Base-by-base conservation (phyloP, 768 basidiomycete genomes). In the Collybia sordida region DNA sequence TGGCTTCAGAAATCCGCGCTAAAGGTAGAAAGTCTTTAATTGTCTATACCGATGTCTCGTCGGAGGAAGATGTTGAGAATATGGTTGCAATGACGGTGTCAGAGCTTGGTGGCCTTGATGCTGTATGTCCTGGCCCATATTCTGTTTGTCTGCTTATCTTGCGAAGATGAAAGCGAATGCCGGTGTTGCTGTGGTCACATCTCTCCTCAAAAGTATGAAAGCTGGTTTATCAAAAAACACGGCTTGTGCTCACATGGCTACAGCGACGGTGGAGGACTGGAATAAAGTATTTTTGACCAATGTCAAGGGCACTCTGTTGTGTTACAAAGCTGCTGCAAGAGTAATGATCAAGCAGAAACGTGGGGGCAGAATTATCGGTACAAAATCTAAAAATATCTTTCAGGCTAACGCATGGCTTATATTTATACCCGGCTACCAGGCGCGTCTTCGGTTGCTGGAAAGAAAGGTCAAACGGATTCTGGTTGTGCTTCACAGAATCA, bases 281-380 rank as follows among this genome's bases (percentile, higher is more conserved):
- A 71, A 83, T 58, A 64, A 58, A 58, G 37, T 66, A 5, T 66
- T 78, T 52, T 66, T 72, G 5, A 66, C 85, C 57, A 86, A 87
- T 56, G 70, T 76, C 53, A 74, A 79, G 47, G 83, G 83, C 34
- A 66, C 74, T 2, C 83, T 80, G 66, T 72, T 81, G 52, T 85
- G 81, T 59, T 86, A 85, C 40, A 81, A 85, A 47, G 72, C 83
- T 50, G 86, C 83, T 2, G 83, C 80, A n/a, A 68, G 67, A 45
- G 77, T 80, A 56, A 87, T 87, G 86, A 71, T 83, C 9, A 49
- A 58, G 6, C 79, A 80, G 64, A 72, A 75, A 0, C 66, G 64
- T 4, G 76, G 81, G 15, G 81, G 84, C 1, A 70, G 77, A n/a
- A 80, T 87, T 51, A 73, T 85, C 23, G 78, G 85, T 41, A 31